Percentiles rank a stretch among this genome's conserved stretches.
Evolutionary conservation across 1,139 yeast genomes (phyloP).

Genomic region (Hyphopichia wangnamkhiaoensis): DNA sequence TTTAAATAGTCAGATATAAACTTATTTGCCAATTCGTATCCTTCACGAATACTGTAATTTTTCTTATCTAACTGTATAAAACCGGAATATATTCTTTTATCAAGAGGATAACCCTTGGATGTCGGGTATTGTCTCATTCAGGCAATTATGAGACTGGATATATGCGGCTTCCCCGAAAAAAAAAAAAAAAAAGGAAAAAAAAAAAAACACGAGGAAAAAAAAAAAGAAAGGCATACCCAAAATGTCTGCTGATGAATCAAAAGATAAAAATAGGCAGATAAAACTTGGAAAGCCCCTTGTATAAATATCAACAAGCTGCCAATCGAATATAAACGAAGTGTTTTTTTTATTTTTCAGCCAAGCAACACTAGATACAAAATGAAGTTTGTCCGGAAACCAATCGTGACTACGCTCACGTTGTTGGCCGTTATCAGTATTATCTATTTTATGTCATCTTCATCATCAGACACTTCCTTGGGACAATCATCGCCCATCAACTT

Average conservation of each 20-base stretch:
- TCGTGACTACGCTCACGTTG: constrained; percentile 24
- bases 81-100: too few relatives aligned
- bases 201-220: not conserved
- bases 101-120: too few relatives aligned
- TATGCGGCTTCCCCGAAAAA: too few relatives aligned
- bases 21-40: too few relatives aligned
- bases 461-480: constrained; percentile 24
- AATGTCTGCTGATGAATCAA: not conserved
- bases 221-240: not conserved
- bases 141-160: too few relatives aligned
- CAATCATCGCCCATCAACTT: constrained; percentile 25
- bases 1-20: not conserved
- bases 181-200: not conserved
- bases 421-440: constrained; percentile 24
- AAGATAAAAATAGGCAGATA: too few relatives aligned
- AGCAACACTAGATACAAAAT: constrained; percentile 12
- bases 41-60: too few relatives aligned
- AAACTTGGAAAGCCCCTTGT: not conserved
- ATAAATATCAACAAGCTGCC: not conserved
- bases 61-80: too few relatives aligned
- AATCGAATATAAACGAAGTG: too few relatives aligned
- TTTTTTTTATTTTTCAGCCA: too few relatives aligned
- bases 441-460: constrained; percentile 27
- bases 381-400: constrained; percentile 26
- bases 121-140: too few relatives aligned